These are phyloP conservation scores for Diplocarpon rosae DNA, from an alignment of 2,329 filamentous ascomycete species.

Conservation along the genomic window DNA sequence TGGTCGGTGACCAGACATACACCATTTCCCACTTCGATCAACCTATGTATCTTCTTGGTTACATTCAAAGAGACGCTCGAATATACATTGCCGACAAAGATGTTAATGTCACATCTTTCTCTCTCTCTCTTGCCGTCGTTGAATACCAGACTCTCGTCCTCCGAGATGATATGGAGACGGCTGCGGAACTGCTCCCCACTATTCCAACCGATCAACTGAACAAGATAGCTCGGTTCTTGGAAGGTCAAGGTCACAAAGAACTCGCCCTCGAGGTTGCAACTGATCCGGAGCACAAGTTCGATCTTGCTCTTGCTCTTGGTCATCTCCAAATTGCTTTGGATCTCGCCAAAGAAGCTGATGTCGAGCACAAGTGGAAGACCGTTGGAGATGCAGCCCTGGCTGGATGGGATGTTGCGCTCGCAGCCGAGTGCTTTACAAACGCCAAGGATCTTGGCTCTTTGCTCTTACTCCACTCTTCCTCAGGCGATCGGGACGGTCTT, in stretches of 20 bases:
- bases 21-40: slow-evolving; percentile 96
- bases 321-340: slow-evolving; percentile 78
- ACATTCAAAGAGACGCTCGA: slow-evolving; percentile 87
- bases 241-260: slow-evolving; percentile 95
- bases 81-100: slow-evolving; percentile 96
- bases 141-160: slow-evolving; percentile 96
- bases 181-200: slow-evolving; percentile 69
- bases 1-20: slow-evolving; percentile 96
- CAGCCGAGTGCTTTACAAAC: slow-evolving; percentile 84
- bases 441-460: slow-evolving; percentile 86
- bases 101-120: slow-evolving; percentile 81
- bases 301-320: slow-evolving; percentile 73
- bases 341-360: slow-evolving; percentile 71
- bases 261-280: slow-evolving; percentile 89
- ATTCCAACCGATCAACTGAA: slow-evolving; percentile 92
- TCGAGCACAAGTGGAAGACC: slow-evolving; percentile 96
- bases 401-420: slow-evolving; percentile 77
- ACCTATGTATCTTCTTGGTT: slow-evolving; percentile 88
- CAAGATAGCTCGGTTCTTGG: slow-evolving; percentile 94
- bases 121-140: slow-evolving; percentile 80
- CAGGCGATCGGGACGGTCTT: slow-evolving; percentile 66
- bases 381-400: slow-evolving; percentile 84
- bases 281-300: slow-evolving; percentile 92
- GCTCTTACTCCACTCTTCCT: slow-evolving; percentile 79
- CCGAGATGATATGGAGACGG: slow-evolving; percentile 84